Percentiles rank a stretch among this genome's conserved stretches.
phyloP scores from a whole-genome alignment of 805 yeast species.

The Yarrowia osloensis region DNA sequence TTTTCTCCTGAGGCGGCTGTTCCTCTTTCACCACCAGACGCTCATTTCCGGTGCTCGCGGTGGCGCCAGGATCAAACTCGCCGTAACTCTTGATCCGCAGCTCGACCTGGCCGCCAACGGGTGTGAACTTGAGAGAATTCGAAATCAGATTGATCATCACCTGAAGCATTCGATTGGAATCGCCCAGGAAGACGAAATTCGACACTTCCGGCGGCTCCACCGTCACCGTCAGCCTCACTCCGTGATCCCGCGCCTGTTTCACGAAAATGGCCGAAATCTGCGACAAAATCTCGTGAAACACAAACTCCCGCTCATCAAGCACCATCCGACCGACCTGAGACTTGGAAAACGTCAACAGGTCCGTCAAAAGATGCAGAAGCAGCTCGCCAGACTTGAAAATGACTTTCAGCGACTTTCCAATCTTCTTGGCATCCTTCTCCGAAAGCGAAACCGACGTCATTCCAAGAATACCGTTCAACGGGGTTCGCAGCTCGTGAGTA shows the following conservation, averaged over 20 bases:
- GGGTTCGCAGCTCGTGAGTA: constrained; percentile 91
- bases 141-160: constrained; percentile 88
- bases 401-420: constrained; percentile 71
- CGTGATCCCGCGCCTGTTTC: constrained; percentile 54
- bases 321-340: constrained; percentile 83
- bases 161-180: constrained; percentile 84
- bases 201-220: constrained; percentile 53
- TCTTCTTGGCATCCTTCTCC: constrained; percentile 66
- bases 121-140: constrained; percentile 88
- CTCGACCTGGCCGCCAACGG: constrained; percentile 49
- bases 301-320: constrained; percentile 76
- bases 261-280: constrained; percentile 82
- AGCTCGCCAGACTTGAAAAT: constrained; percentile 90
- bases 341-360: constrained; percentile 82
- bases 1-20: background rate
- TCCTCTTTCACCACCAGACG: constrained; percentile 20
- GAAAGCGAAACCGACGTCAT: constrained; percentile 93
- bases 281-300: constrained; percentile 69
- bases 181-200: constrained; percentile 74
- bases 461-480: constrained; percentile 92
- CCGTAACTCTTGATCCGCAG: constrained; percentile 27
- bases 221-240: constrained; percentile 64
- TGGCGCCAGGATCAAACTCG: constrained; percentile 27
- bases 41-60: constrained; percentile 22
- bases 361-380: constrained; percentile 83